Percentiles rank a stretch among this genome's conserved stretches.
Evolutionary conservation across 163 green algal genomes (phyloP).

Genomic region (Volvox carteri): DNA sequence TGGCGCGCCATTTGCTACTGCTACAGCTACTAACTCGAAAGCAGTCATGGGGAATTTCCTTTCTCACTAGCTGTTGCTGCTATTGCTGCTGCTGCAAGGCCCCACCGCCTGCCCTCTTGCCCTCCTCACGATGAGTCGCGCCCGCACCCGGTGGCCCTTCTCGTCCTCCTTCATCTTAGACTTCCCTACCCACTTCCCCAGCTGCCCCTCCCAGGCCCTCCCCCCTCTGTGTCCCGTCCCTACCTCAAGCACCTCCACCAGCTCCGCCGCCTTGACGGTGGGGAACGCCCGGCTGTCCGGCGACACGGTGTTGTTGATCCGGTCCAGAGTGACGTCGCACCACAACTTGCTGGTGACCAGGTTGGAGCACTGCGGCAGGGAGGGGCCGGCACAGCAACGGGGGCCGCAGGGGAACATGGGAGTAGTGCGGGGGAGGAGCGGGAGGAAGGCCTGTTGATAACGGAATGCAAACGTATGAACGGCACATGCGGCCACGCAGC

Average conservation of each 20-base stretch:
- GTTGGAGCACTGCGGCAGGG: constrained; percentile 10
- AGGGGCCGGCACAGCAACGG: not conserved
- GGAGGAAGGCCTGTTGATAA: too few relatives aligned
- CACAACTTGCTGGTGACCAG: constrained; percentile 18
- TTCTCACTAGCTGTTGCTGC: too few relatives aligned
- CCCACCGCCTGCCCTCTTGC: too few relatives aligned
- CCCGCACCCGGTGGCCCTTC: too few relatives aligned
- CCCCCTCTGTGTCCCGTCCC: not conserved
- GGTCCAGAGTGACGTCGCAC: constrained; percentile 30
- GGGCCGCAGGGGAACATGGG: not conserved
- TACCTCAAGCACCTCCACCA: constrained; percentile 47
- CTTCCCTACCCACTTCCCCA: not conserved
- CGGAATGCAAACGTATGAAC: too few relatives aligned
- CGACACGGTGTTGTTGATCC: constrained; percentile 55
- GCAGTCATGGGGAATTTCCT: too few relatives aligned
- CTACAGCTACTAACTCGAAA: too few relatives aligned
- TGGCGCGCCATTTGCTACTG: too few relatives aligned
- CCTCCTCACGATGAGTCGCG: too few relatives aligned
- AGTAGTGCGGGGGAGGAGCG: not conserved
- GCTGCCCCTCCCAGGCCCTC: not conserved
- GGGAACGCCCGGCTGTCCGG: constrained; percentile 53
- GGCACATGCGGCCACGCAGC: not conserved
- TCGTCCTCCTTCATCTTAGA: not conserved
- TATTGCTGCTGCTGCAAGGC: too few relatives aligned
- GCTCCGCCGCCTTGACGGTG: constrained; percentile 54